These are phyloP conservation scores for Aureobasidium mangrovei DNA, from an alignment of 2,329 filamentous ascomycete genomes.

Conservation along the genomic window DNA sequence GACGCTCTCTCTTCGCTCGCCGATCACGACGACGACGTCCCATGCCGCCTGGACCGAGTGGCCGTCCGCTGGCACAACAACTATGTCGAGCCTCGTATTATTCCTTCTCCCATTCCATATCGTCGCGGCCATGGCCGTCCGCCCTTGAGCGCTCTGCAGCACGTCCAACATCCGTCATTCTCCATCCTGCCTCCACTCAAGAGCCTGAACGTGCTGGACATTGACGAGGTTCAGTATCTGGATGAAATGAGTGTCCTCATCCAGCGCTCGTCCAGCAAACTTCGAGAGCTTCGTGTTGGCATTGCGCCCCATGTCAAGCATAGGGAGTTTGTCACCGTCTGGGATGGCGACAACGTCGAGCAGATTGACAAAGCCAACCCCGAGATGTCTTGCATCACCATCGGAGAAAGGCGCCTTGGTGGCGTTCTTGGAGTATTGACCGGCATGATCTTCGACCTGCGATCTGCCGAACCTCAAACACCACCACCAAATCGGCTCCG, in stretches of 20 bases:
- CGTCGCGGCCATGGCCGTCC: conserved; percentile 29
- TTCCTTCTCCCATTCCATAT: conserved; percentile 25
- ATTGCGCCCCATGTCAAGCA: conserved; percentile 50
- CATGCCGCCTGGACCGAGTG: conserved; percentile 61
- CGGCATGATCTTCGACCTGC: conserved; percentile 55
- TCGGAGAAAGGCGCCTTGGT: conserved; percentile 56
- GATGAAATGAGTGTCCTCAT: conserved; percentile 75
- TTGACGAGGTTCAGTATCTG: conserved; percentile 73
- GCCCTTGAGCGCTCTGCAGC: conserved; percentile 34
- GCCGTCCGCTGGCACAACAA: conserved; percentile 84
- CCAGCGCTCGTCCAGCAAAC: conserved; percentile 55
- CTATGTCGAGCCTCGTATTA: conserved; percentile 33
- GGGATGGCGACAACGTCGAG: conserved; percentile 53
- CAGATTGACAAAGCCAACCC: conserved; percentile 57
- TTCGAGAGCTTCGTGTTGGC: conserved; percentile 66
- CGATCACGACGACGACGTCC: conserved; percentile 49
- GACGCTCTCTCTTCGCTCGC: conserved; percentile 65
- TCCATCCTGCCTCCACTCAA: conserved; percentile 67
- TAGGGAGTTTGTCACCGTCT: conserved; percentile 50
- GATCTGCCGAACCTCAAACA: conserved; percentile 15
- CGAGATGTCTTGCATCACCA: conserved; percentile 35
- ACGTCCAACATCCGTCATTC: conserved; percentile 70
- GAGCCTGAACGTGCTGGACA: conserved; percentile 67
- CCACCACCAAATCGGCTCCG: neutral
- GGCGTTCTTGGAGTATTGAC: conserved; percentile 62